A percentile compares a stretch with the other conserved stretches of the same genome.
Evolutionary conservation across 306 rosid genomes (phyloP).

Genomic region (Luffa aegyptiaca): DNA sequence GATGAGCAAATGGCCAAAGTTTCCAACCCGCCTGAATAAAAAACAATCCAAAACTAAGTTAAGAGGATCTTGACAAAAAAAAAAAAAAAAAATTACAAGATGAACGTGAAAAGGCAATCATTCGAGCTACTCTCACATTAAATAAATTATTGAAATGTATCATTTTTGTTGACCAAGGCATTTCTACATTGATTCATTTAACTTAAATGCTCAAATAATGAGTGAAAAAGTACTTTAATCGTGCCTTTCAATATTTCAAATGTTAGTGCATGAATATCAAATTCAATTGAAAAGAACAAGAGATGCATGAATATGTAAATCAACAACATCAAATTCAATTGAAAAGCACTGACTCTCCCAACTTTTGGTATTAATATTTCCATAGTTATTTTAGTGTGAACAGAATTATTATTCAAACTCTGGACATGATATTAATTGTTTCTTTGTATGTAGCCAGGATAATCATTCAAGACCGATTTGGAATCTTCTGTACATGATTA

Average conservation of each 20-base stretch:
- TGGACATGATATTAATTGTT: not conserved
- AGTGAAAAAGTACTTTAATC: not conserved
- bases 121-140: not conserved
- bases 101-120: not conserved
- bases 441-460: not conserved
- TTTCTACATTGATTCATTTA: not conserved
- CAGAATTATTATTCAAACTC: not conserved
- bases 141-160: not conserved
- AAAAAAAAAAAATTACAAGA: not conserved
- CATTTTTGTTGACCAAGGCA: not conserved
- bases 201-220: not conserved
- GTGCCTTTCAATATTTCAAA: not conserved
- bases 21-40: constrained; percentile 89
- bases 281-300: not conserved
- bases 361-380: not conserved
- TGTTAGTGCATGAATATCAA: not conserved
- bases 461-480: not conserved
- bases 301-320: not conserved
- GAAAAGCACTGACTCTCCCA: not conserved
- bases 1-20: constrained; percentile 98
- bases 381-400: not conserved
- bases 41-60: constrained; percentile 12
- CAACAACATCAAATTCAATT: not conserved
- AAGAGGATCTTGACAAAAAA: not conserved
- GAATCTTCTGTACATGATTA: not conserved